phyloP scores from a whole-genome alignment of 225 moss, liverwort and hornwort genomes.

The Marchantia paleacea region DNA sequence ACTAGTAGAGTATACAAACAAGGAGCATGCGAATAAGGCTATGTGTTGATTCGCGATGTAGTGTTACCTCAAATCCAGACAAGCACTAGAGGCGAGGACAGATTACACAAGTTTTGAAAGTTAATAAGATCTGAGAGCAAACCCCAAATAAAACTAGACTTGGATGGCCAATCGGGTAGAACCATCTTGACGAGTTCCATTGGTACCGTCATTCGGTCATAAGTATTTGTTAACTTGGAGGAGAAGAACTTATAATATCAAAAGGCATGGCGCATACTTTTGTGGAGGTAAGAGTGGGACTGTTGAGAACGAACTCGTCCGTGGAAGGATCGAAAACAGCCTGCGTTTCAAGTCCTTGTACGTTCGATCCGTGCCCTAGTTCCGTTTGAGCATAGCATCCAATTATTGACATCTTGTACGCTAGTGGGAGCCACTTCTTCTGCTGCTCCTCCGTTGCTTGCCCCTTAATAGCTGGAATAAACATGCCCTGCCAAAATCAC shows the following conservation, averaged over 20 bases:
- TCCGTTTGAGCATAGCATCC: slow-evolving; percentile 98
- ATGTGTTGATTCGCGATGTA: too few species aligned
- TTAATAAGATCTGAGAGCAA: too few species aligned
- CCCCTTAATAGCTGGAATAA: slow-evolving; percentile 89
- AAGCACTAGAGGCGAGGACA: too few species aligned
- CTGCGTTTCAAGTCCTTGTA: slow-evolving; percentile 93
- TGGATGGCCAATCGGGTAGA: not conserved
- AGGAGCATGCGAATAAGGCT: too few species aligned
- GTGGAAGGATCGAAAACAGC: slow-evolving; percentile 77
- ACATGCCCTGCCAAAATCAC: slow-evolving; percentile 69
- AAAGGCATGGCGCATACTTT: slow-evolving; percentile 48
- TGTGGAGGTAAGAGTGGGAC: slow-evolving; percentile 84
- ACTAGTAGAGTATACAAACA: too few species aligned
- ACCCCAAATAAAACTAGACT: too few species aligned
- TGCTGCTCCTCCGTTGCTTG: slow-evolving; percentile 88
- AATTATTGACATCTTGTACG: slow-evolving; percentile 81
- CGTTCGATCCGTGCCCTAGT: slow-evolving; percentile 96
- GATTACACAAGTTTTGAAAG: too few species aligned
- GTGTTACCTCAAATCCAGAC: too few species aligned
- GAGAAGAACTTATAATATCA: too few species aligned
- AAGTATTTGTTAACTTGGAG: too few species aligned
- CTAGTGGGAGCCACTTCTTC: slow-evolving; percentile 75
- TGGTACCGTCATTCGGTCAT: too few species aligned
- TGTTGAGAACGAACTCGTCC: slow-evolving; percentile 85
- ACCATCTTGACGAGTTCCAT: not conserved